phyloP scores from a whole-genome alignment of 352 stramenopile genomes.

The Pythium dissimile region DNA sequence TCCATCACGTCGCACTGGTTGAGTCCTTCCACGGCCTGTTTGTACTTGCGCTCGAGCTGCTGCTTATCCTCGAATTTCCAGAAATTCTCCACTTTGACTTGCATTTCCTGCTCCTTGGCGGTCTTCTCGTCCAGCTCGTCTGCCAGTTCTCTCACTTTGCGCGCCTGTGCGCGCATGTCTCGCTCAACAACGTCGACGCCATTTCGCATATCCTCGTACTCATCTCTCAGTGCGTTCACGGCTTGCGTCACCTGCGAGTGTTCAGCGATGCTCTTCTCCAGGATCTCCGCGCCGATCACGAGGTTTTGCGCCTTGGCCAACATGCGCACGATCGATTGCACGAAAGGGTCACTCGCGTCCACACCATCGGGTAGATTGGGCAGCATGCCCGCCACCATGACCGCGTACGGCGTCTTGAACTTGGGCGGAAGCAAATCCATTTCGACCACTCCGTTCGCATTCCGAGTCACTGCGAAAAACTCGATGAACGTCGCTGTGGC shows the following conservation, averaged over 20 bases:
- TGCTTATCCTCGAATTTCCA: constrained; percentile 62
- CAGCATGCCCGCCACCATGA: constrained; percentile 76
- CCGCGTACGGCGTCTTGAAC: constrained; percentile 73
- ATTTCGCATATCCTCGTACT: constrained; percentile 48
- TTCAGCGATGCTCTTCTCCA: constrained; percentile 47
- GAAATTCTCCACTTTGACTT: constrained; percentile 76
- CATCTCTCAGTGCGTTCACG: neutral
- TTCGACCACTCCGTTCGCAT: constrained; percentile 49
- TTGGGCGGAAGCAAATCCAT: constrained; percentile 60
- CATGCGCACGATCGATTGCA: constrained; percentile 63
- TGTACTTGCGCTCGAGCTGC: constrained; percentile 57
- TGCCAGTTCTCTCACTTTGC: constrained; percentile 27
- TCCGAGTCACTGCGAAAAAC: constrained; percentile 52
- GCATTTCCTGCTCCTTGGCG: constrained; percentile 61
- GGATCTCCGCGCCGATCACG: constrained; percentile 56
- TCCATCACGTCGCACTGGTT: constrained; percentile 54
- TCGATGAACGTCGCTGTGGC: constrained; percentile 73
- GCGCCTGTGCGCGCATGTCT: constrained; percentile 31
- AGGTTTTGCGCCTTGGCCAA: constrained; percentile 78
- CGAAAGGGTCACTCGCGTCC: constrained; percentile 58
- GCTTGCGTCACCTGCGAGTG: constrained; percentile 29
- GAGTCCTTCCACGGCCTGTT: constrained; percentile 50
- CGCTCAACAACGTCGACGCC: constrained; percentile 44
- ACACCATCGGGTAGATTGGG: constrained; percentile 70
- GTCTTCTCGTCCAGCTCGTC: constrained; percentile 40